These are phyloP conservation scores for Ziziphus jujuba DNA, from an alignment of 306 rosid species.

Conservation along the genomic window DNA sequence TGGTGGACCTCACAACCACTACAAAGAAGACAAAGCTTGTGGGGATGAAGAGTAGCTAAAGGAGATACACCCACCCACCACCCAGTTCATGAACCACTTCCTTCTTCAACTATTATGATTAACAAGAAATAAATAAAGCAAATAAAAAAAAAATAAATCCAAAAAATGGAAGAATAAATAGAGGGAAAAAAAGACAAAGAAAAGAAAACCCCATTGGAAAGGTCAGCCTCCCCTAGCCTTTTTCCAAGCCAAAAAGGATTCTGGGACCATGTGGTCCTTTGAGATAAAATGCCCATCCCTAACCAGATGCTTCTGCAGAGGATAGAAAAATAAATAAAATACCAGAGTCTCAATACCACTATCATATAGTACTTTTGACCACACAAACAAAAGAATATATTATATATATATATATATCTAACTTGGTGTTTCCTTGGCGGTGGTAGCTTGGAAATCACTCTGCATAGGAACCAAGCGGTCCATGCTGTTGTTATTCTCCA, in stretches of 20 bases:
- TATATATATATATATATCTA: background rate
- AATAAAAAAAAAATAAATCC: background rate
- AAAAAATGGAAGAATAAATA: too few relatives aligned
- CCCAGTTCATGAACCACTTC: conserved; percentile 12
- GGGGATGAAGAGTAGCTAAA: background rate
- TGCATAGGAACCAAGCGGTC: conserved; percentile 11
- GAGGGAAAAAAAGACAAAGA: background rate
- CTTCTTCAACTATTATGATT: background rate
- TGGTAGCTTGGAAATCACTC: conserved; percentile 49
- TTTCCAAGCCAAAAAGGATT: conserved; percentile 3
- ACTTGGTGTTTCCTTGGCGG: conserved; percentile 54
- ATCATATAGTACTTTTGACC: background rate
- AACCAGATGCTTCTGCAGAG: conserved; percentile 7
- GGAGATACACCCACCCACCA: conserved; percentile 1
- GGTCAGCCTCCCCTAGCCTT: background rate
- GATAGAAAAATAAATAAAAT: background rate
- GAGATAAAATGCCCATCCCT: conserved; percentile 15
- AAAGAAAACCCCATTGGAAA: background rate
- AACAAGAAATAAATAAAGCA: background rate
- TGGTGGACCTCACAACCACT: background rate
- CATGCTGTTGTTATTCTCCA: conserved; percentile 27
- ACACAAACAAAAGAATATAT: background rate
- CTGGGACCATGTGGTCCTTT: background rate
- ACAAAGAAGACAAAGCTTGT: conserved; percentile 14
- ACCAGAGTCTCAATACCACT: background rate